These are phyloP conservation scores for Cucumis hystrix DNA, from an alignment of 306 rosid genomes.

Conservation along the genomic window DNA sequence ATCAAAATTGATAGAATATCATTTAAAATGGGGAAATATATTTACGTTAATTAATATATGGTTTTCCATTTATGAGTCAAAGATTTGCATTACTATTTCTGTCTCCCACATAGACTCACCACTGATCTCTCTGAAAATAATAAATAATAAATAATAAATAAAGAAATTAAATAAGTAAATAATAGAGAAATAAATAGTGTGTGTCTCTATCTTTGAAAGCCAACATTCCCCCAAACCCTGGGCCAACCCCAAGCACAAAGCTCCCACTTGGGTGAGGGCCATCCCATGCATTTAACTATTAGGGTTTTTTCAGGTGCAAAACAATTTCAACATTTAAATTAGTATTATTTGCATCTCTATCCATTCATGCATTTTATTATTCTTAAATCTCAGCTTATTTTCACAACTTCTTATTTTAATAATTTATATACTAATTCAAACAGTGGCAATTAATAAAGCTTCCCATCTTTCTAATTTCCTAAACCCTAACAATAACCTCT, in stretches of 20 bases:
- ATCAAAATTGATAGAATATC: conserved; percentile 6
- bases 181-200: neutral
- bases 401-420: neutral
- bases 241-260: conserved; percentile 49
- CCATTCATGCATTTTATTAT: neutral
- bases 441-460: neutral
- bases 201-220: neutral
- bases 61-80: conserved; percentile 56
- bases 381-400: neutral
- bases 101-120: conserved; percentile 49
- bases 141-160: neutral
- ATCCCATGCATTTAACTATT: neutral
- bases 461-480: neutral
- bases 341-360: neutral
- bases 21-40: neutral
- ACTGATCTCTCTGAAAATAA: neutral
- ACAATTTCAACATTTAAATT: neutral
- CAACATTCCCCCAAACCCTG: conserved; percentile 71
- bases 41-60: neutral
- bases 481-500: neutral
- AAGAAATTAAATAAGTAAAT: neutral
- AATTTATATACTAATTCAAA: neutral
- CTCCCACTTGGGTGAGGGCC: conserved; percentile 41
- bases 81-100: conserved; percentile 50
- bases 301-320: neutral